Evolutionary conservation across 106 monocot genomes (phyloP).

Genomic region (Gastrodia elata): DNA sequence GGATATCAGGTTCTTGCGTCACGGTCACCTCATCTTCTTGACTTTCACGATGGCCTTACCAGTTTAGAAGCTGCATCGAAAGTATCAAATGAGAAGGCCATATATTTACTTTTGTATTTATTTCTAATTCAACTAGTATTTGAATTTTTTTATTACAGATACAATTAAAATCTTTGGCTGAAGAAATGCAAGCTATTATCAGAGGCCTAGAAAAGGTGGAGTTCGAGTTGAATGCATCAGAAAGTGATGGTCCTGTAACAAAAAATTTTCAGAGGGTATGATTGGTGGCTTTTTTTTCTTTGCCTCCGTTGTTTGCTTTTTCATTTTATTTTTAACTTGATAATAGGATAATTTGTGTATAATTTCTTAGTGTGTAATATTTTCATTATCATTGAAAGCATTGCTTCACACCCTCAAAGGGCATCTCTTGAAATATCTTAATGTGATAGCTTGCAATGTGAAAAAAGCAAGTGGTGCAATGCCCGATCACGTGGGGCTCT

Average conservation of each 20-base stretch:
- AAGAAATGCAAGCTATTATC: conserved; percentile 97
- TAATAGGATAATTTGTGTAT: too few relatives aligned
- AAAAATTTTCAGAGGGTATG: conserved; percentile 81
- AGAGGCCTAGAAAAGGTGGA: conserved; percentile 91
- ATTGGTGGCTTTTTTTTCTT: background rate
- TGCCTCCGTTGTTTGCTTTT: background rate
- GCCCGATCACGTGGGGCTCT: too few relatives aligned
- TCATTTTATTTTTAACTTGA: background rate
- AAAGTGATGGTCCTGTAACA: conserved; percentile 95
- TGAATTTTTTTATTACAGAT: conserved; percentile 26
- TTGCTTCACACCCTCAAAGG: too few relatives aligned
- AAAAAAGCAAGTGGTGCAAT: too few relatives aligned
- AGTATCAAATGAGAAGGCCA: conserved; percentile 19
- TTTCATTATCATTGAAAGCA: too few relatives aligned
- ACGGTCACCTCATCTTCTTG: conserved; percentile 67
- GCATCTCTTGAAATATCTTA: too few relatives aligned
- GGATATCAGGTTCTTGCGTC: conserved; percentile 70
- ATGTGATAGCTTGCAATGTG: too few relatives aligned
- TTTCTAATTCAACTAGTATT: background rate
- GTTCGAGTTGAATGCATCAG: conserved; percentile 62
- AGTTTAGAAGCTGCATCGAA: conserved; percentile 89
- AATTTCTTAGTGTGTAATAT: too few relatives aligned
- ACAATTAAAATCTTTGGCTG: conserved; percentile 81
- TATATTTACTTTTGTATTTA: background rate
- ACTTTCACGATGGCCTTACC: conserved; percentile 69